Evolutionary conservation across 163 green algal genomes (phyloP).

Genomic region (Scenedesmus sp.): DNA sequence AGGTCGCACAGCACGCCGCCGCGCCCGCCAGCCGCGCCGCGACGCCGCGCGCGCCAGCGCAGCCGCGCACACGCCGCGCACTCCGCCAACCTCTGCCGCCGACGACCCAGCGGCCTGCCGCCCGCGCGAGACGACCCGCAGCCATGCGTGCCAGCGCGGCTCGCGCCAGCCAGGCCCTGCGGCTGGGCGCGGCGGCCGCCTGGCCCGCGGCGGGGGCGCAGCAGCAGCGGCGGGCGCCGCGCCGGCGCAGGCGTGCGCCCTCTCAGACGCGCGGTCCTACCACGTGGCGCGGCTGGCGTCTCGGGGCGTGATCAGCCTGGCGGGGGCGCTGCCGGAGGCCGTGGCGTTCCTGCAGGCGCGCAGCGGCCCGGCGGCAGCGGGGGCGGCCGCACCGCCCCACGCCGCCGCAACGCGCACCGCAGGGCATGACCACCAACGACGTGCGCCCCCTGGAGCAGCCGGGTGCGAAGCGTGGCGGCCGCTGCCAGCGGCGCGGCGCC

Average conservation of each 20-base stretch:
- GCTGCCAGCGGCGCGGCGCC: not conserved
- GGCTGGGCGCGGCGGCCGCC: not conserved
- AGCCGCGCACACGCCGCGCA: too few species aligned
- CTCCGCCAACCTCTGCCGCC: too few species aligned
- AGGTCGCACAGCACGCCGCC: too few species aligned
- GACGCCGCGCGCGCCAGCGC: too few species aligned
- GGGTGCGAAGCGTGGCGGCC: conserved; percentile 8
- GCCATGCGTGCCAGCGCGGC: too few species aligned
- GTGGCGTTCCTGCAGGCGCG: conserved; percentile 37
- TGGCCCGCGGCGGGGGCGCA: not conserved
- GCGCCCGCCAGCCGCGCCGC: too few species aligned
- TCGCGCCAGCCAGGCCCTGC: too few species aligned
- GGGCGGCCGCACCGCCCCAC: not conserved
- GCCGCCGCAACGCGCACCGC: not conserved
- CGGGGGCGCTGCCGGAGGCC: conserved; percentile 1
- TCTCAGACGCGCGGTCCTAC: not conserved
- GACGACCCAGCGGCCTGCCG: too few species aligned
- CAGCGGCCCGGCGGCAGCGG: too few species aligned
- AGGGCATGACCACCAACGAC: conserved; percentile 87
- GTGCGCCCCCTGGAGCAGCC: conserved; percentile 55
- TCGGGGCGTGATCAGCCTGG: conserved; percentile 20
- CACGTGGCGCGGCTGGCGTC: conserved; percentile 36
- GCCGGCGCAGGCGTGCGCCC: not conserved
- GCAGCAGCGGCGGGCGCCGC: not conserved
- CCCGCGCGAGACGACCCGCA: too few species aligned